These are phyloP conservation scores for Lantana camara DNA, from an alignment of 257 asterid species.

Conservation along the genomic window DNA sequence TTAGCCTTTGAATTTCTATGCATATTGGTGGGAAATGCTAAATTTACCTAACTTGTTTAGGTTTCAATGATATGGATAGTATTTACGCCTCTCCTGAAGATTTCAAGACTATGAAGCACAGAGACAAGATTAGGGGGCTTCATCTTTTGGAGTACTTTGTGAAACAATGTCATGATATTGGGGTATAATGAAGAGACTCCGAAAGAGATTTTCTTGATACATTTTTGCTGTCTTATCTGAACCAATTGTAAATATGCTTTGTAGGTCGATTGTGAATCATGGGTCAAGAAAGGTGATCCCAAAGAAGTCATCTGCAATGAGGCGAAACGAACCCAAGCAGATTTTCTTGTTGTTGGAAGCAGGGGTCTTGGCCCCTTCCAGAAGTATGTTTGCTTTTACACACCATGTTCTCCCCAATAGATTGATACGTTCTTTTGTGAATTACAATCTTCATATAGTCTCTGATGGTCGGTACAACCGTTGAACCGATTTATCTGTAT, in stretches of 20 bases:
- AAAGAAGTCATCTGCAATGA: constrained; percentile 79
- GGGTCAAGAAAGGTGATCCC: constrained; percentile 82
- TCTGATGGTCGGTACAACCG: background rate
- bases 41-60: constrained; percentile 36
- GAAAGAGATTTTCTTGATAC: background rate
- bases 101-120: constrained; percentile 54
- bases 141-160: constrained; percentile 88
- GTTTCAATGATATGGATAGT: constrained; percentile 83
- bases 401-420: background rate
- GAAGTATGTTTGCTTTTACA: constrained; percentile 42
- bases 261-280: constrained; percentile 86
- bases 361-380: constrained; percentile 94
- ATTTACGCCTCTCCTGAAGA: constrained; percentile 75
- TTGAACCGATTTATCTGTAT: no score
- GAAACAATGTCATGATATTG: constrained; percentile 72
- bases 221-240: background rate
- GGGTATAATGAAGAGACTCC: constrained; percentile 46
- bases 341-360: constrained; percentile 83
- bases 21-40: constrained; percentile 10
- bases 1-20: background rate
- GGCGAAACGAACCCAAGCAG: constrained; percentile 67
- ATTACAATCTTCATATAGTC: background rate
- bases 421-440: background rate
- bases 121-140: constrained; percentile 63
- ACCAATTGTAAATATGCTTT: constrained; percentile 1